Evolutionary conservation across 352 stramenopile genomes (phyloP), one percentile per base, ranked within the genome.

Genomic region (Globisporangium splendens): DNA sequence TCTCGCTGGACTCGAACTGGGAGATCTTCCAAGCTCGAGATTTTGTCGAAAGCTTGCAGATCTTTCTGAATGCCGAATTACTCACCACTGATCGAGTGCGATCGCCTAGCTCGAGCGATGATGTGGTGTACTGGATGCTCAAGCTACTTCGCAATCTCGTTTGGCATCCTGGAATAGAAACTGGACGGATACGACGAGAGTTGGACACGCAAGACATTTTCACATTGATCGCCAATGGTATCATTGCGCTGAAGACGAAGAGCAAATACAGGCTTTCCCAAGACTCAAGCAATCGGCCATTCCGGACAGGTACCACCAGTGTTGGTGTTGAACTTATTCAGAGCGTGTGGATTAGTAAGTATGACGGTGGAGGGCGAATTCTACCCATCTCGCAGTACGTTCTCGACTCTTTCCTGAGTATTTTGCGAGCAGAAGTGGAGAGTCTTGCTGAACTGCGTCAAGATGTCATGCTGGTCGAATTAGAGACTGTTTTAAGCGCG

Each of bases 81-180:
- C 11, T 59, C 15, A 12, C 2, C 31, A 12, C 11, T 35, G 51
- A 41, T 14, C 39, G 17, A 44, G 39, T 13, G 39, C 0, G 13
- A 44, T 18, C 5, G n/a, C 39, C 13, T 10, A n/a, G 13, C n/a
- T 44, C 39, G 39, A n/a, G 12, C n/a, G 39, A 44, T n/a, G 39
- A 12, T 46, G 46, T 75, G n/a, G 35, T 39, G 0, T 66, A 69
- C 15, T 80, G 72, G 66, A 59, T 47, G 42, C 48, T 80, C 11
- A 71, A 71, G 47, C 54, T 80, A 5, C 46, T 80, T n/a, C 58
- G 66, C 0, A 77, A 72, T 41, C 63, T 80, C 17, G 67, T 65
- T 0, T 55, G 54, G 50, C 50, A 65, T 14, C 50, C 15, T 1
- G 56, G 62, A 1, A 8, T 18, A 8, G 54, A 50, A n/a, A 50